Evolutionary conservation across 1,284 basidiomycete species (phyloP).

Genomic region (Anthracocystis panici-leucophaei): DNA sequence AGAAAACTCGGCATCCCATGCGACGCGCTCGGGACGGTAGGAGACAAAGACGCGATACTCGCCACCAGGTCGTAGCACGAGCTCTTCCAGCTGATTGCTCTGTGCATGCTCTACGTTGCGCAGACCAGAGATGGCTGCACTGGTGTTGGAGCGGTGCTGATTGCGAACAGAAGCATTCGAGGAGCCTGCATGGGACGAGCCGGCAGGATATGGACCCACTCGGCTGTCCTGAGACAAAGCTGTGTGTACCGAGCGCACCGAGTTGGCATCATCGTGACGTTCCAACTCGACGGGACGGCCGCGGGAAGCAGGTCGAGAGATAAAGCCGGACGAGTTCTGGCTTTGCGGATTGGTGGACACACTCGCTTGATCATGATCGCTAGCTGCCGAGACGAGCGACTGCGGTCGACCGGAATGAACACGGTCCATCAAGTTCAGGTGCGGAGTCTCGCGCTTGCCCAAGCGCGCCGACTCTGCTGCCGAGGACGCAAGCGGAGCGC

Average conservation of each 20-base stretch:
- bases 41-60: conserved; percentile 73
- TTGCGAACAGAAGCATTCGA: conserved; percentile 29
- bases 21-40: conserved; percentile 70
- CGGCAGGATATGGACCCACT: conserved; percentile 48
- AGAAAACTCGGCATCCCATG: conserved; percentile 58
- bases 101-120: conserved; percentile 65
- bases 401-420: conserved; percentile 37
- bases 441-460: conserved; percentile 26
- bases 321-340: conserved; percentile 39
- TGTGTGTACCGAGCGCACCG: conserved; percentile 49
- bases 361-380: conserved; percentile 45
- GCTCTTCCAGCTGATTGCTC: conserved; percentile 71
- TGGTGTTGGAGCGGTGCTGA: conserved; percentile 22
- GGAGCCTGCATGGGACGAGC: conserved; percentile 52
- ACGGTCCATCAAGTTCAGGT: conserved; percentile 46
- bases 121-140: conserved; percentile 46
- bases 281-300: conserved; percentile 31
- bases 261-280: conserved; percentile 37
- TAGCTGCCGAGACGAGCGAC: conserved; percentile 33
- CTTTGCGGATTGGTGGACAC: conserved; percentile 48
- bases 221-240: conserved; percentile 60
- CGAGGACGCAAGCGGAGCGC: conserved; percentile 16
- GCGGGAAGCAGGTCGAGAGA: conserved; percentile 36
- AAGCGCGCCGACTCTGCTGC: conserved; percentile 30
- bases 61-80: conserved; percentile 72